These are phyloP conservation scores for Phytopythium aichiense DNA, from an alignment of 352 stramenopile genomes.

Conservation along the genomic window DNA sequence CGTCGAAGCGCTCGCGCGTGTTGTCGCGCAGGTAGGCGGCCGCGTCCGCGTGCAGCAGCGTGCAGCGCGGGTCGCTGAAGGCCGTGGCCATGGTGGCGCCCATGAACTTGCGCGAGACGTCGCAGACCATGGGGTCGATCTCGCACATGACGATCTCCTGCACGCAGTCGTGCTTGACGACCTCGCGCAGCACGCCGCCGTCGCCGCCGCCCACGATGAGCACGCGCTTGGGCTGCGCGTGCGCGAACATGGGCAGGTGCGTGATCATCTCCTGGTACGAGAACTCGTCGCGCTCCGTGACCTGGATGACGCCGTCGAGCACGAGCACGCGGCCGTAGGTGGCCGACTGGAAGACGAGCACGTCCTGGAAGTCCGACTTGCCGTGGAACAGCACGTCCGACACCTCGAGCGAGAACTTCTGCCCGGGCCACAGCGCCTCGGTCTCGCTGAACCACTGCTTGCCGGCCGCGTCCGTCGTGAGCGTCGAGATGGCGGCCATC, in stretches of 20 bases:
- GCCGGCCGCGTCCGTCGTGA: conserved; percentile 33
- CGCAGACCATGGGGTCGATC: conserved; percentile 98
- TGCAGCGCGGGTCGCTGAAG: conserved; percentile 96
- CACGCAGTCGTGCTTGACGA: conserved; percentile 92
- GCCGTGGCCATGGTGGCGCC: conserved; percentile 86
- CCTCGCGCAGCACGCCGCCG: conserved; percentile 96
- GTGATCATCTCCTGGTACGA: conserved; percentile 99
- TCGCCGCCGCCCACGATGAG: conserved; percentile 98
- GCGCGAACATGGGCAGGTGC: conserved; percentile 96
- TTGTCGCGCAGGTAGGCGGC: conserved; percentile 86
- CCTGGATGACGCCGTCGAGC: conserved; percentile 98
- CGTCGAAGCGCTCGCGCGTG: conserved; percentile 89
- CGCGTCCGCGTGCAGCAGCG: conserved; percentile 91
- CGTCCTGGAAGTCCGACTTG: conserved; percentile 97
- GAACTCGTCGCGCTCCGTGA: conserved; percentile 98
- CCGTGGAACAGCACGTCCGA: conserved; percentile 93
- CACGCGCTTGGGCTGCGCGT: conserved; percentile 93
- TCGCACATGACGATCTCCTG: conserved; percentile 98
- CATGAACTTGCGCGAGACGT: conserved; percentile 94
- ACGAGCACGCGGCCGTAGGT: conserved; percentile 98
- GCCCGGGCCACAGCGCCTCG: conserved; percentile 93
- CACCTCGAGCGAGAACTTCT: conserved; percentile 92
- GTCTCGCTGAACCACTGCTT: conserved; percentile 94
- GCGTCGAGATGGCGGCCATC: conserved; percentile 20
- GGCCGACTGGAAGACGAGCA: conserved; percentile 98